Evolutionary conservation across 2,329 filamentous ascomycete genomes (phyloP).

Genomic region (Curvularia verruculosa): DNA sequence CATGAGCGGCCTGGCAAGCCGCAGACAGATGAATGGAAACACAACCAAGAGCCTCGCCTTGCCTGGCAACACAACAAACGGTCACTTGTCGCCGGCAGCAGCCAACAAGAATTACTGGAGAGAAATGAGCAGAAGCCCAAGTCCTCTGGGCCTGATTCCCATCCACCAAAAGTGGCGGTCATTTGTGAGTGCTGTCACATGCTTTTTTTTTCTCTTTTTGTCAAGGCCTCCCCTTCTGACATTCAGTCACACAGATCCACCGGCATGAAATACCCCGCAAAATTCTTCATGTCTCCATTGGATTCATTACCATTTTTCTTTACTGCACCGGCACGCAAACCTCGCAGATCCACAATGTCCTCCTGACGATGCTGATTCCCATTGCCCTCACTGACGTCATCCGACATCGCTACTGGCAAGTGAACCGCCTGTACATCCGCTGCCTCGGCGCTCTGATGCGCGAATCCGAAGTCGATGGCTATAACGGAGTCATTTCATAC

Average conservation of each 20-base stretch:
- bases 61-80: conserved; percentile 60
- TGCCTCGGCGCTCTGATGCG: conserved; percentile 91
- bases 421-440: conserved; percentile 88
- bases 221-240: conserved; percentile 20
- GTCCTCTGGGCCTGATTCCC: conserved; percentile 90
- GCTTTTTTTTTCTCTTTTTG: not conserved
- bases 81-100: conserved; percentile 71
- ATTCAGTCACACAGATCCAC: conserved; percentile 66
- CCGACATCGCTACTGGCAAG: conserved; percentile 77
- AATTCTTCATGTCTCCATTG: conserved; percentile 91
- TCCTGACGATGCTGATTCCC: conserved; percentile 80
- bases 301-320: conserved; percentile 87
- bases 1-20: conserved; percentile 60
- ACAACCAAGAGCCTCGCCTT: conserved; percentile 51
- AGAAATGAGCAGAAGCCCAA: conserved; percentile 88
- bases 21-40: conserved; percentile 46
- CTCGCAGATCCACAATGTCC: conserved; percentile 77
- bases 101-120: conserved; percentile 77
- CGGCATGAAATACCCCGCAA: conserved; percentile 97
- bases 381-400: conserved; percentile 82
- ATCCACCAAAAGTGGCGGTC: conserved; percentile 91
- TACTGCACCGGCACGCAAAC: conserved; percentile 82
- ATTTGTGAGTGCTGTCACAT: conserved; percentile 67
- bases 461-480: conserved; percentile 90
- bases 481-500: conserved; percentile 98